Base-by-base conservation (phyloP, 2,329 filamentous ascomycete genomes). In the Cytospora chrysosperma region DNA sequence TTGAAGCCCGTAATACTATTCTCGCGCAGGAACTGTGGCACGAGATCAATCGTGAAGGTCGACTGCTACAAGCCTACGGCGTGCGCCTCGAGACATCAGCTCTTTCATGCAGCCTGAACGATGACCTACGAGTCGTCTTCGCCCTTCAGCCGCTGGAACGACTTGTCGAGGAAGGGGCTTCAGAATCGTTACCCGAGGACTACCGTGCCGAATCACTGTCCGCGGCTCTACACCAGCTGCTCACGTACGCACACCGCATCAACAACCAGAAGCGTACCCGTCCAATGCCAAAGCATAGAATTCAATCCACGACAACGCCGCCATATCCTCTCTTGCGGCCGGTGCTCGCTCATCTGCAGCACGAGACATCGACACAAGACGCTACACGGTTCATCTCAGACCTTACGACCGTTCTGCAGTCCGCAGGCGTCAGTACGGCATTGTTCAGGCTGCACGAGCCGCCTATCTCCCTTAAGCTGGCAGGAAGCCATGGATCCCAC, bases 21-120 rank as follows among this genome's bases (percentile, higher is more conserved):
- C 93, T 91, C 70, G 87, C 91, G 30, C 88, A 93, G 72, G 95
- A 99, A 73, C 78, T 99, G 1, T 97, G 93, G 83, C 88, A 96
- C 69, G 95, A 99, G 75, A 81, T 98, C 65, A 88, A 89, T 59
- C 85, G 92, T 21, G 95, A 99, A 76, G 88, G 90, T 0, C 88
- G 93, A 19, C 82, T 83, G 0, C 79, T 97, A 26, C 82, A 88
- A 3, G 86, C 88, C 13, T 88, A 91, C 65, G 86, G 88, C 12
- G 88, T 97, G 15, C 83, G 82, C 28, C 83, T 88, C 17, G 82
- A 85, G 40, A 86, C 83, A 17, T 78, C 84, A 28, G 76, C 81
- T 3, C 80, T 92, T 50, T 79, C 80, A 12, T 85, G 87, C 69
- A 77, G 81, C 3, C 73, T 86, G 1, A 79, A 82, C n/a, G 70